These are phyloP conservation scores for Scedosporium aurantiacum DNA, from an alignment of 2,329 filamentous ascomycete genomes.

Conservation along the genomic window DNA sequence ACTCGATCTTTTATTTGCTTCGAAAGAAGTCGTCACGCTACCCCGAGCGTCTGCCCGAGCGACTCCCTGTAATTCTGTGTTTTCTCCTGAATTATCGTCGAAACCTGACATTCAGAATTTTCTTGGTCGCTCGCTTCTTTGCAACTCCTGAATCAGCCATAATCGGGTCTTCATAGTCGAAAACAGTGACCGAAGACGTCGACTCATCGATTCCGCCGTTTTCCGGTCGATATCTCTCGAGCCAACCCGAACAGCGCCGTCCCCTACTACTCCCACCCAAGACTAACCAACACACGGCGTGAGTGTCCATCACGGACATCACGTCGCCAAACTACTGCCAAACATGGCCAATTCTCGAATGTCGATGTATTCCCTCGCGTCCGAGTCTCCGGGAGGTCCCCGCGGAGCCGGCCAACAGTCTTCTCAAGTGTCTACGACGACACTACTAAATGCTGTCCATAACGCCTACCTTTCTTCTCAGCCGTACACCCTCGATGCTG, in stretches of 20 bases:
- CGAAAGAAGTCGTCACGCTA: not conserved
- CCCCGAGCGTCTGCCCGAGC: not conserved
- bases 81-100: not conserved
- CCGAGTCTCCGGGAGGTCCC: constrained; percentile 48
- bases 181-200: not conserved
- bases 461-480: constrained; percentile 73
- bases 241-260: not conserved
- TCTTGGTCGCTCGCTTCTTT: not conserved
- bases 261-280: not conserved
- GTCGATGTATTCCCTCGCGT: constrained; percentile 59
- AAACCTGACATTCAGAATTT: not conserved
- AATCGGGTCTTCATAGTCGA: not conserved
- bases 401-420: constrained; percentile 55
- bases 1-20: constrained; percentile 7
- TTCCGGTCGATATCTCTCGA: not conserved
- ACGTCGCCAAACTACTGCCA: constrained; percentile 1
- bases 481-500: constrained; percentile 79
- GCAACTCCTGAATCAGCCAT: not conserved
- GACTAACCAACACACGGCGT: not conserved
- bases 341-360: constrained; percentile 49
- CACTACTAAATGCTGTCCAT: constrained; percentile 83
- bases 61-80: not conserved
- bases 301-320: constrained; percentile 7
- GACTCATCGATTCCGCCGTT: not conserved
- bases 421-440: constrained; percentile 81